Conservation (phyloP, 2,329 filamentous ascomycete genomes). For the Fusarium keratoplasticum region DNA sequence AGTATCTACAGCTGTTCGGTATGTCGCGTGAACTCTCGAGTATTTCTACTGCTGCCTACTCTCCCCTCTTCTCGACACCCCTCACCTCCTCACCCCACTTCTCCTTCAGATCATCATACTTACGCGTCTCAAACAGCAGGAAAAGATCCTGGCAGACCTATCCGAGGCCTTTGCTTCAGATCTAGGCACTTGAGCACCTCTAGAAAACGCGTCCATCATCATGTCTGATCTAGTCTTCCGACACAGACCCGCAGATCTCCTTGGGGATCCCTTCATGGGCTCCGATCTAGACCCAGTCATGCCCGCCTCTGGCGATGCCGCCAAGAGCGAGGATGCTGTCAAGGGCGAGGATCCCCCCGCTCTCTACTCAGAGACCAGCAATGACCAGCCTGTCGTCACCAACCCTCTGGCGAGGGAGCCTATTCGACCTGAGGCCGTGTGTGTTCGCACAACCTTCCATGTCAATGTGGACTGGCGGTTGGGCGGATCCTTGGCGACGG, state of each 20-base stretch:
- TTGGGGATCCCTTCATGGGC: not conserved
- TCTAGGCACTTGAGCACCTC: not conserved
- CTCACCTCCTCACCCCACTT: not conserved
- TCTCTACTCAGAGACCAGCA: not conserved
- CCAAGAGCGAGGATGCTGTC: too few relatives aligned
- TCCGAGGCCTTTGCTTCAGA: not conserved
- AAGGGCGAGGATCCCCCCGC: not conserved
- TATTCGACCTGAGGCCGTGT: slow-evolving; percentile 18
- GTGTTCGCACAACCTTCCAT: slow-evolving; percentile 40
- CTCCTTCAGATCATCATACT: not conserved
- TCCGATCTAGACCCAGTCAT: not conserved
- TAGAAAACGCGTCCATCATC: not conserved
- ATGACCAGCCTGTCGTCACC: not conserved
- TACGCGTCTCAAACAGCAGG: not conserved
- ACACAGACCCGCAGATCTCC: not conserved
- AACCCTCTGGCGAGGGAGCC: not conserved
- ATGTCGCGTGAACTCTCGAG: not conserved
- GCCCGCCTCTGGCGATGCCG: not conserved
- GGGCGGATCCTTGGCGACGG: slow-evolving; percentile 16
- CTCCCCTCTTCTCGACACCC: not conserved
- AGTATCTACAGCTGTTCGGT: not conserved
- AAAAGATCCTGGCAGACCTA: not conserved
- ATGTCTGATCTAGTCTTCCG: not conserved
- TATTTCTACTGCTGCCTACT: not conserved
- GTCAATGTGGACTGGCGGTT: slow-evolving; percentile 41